A percentile compares a stretch with the other conserved stretches of the same genome.
Evolutionary conservation across 495 filamentous ascomycete genomes (phyloP).

Genomic region (Parmelia sp.): DNA sequence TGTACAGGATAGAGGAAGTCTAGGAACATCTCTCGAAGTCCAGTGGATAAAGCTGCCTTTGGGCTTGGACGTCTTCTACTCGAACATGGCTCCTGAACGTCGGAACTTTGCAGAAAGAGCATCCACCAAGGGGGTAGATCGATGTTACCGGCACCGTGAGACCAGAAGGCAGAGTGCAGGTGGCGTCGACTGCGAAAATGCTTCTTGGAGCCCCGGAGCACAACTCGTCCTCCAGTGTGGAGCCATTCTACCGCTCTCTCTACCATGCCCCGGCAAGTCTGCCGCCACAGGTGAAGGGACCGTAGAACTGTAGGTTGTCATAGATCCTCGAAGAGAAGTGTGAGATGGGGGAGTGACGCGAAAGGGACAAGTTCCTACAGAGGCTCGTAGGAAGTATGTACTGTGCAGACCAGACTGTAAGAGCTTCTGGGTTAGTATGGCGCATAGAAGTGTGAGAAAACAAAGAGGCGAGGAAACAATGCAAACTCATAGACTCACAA

Average conservation of each 20-base stretch:
- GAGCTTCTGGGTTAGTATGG: neutral
- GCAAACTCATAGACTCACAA: neutral
- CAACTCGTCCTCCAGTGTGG: constrained; percentile 66
- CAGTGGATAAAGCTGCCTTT: constrained; percentile 1
- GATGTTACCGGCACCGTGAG: constrained; percentile 52
- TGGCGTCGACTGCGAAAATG: constrained; percentile 51
- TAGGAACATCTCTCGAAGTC: constrained; percentile 35
- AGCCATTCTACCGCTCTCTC: constrained; percentile 74
- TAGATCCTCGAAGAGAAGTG: constrained; percentile 2
- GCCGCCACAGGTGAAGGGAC: constrained; percentile 32
- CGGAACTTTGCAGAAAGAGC: constrained; percentile 30
- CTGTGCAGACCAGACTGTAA: too few species aligned
- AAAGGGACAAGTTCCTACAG: neutral
- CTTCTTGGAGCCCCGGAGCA: constrained; percentile 52
- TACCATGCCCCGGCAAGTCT: constrained; percentile 55
- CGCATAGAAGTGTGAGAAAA: too few species aligned
- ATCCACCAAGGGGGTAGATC: constrained; percentile 49
- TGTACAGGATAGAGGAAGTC: constrained; percentile 59
- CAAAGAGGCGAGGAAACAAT: neutral
- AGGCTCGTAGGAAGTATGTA: too few species aligned
- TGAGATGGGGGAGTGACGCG: neutral
- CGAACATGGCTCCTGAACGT: neutral
- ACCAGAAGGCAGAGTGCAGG: constrained; percentile 62
- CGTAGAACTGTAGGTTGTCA: constrained; percentile 41
- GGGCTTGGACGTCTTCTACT: neutral